phyloP scores from a whole-genome alignment of 2,329 filamentous ascomycete species.

The Neonectria hederae region DNA sequence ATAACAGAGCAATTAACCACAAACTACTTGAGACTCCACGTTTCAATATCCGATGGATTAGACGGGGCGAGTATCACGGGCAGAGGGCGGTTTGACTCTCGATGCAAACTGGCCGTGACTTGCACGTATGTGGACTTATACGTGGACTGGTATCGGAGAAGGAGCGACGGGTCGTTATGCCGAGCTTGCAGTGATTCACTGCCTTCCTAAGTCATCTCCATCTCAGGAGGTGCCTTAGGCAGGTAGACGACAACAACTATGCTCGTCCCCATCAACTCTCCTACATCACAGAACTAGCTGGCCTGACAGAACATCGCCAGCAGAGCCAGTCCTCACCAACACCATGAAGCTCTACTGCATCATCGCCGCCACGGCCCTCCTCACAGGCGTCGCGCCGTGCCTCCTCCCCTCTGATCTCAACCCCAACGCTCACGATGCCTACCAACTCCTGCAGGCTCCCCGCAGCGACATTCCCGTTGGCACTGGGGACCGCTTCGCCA shows the following conservation, averaged over 20 bases:
- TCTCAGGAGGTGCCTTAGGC: background rate
- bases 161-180: background rate
- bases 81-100: background rate
- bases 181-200: background rate
- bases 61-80: background rate
- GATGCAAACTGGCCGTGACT: background rate
- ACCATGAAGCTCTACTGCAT: constrained; percentile 44
- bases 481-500: constrained; percentile 54
- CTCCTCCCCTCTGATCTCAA: constrained; percentile 51
- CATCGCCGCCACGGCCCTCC: constrained; percentile 34
- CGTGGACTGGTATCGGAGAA: background rate
- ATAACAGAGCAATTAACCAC: background rate
- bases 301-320: background rate
- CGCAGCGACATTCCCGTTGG: constrained; percentile 50
- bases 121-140: background rate
- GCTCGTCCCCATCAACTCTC: background rate
- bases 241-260: background rate
- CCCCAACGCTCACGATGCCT: constrained; percentile 6
- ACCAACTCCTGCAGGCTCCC: constrained; percentile 21
- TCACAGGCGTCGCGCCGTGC: constrained; percentile 42
- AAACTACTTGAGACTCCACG: background rate
- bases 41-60: background rate
- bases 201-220: background rate
- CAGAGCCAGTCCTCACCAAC: background rate
- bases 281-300: background rate